Evolutionary conservation across 1,139 yeast genomes (phyloP).

Genomic region (Sugiyamaella novakii): DNA sequence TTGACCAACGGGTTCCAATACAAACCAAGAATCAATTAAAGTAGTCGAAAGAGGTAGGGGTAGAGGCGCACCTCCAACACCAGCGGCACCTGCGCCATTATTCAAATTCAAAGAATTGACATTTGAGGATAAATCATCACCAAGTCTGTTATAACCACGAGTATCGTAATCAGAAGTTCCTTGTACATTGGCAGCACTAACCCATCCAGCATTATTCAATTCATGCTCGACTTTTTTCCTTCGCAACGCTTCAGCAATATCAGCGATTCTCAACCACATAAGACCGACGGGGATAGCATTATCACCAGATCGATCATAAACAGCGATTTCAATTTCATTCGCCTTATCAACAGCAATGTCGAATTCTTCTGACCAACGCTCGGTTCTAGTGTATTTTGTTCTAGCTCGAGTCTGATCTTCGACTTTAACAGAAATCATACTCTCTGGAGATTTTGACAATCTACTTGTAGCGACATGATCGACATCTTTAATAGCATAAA

Average conservation of each 20-base stretch:
- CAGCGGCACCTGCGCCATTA: slow-evolving; percentile 8
- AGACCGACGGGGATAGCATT: slow-evolving; percentile 86
- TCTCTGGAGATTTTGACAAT: slow-evolving; percentile 78
- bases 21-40: slow-evolving; percentile 77
- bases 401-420: slow-evolving; percentile 83
- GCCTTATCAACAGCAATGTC: slow-evolving; percentile 83
- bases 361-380: slow-evolving; percentile 84
- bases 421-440: slow-evolving; percentile 72
- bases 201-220: slow-evolving; percentile 79
- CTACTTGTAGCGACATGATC: slow-evolving; percentile 79
- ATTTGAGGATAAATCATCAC: slow-evolving; percentile 10
- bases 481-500: slow-evolving; percentile 80
- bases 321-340: slow-evolving; percentile 84
- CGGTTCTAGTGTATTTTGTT: slow-evolving; percentile 74
- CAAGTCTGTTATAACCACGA: slow-evolving; percentile 17
- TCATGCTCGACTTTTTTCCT: slow-evolving; percentile 83
- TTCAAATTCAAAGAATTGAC: slow-evolving; percentile 5
- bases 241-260: slow-evolving; percentile 90
- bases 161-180: slow-evolving; percentile 10
- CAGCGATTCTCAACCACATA: slow-evolving; percentile 86
- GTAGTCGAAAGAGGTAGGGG: slow-evolving; percentile 15
- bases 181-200: slow-evolving; percentile 60
- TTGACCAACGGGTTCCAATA: slow-evolving; percentile 92
- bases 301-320: slow-evolving; percentile 74
- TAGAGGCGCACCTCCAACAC: not conserved